These are phyloP conservation scores for Blastocystis sp. DNA, from an alignment of 352 stramenopile species.

Conservation along the genomic window DNA sequence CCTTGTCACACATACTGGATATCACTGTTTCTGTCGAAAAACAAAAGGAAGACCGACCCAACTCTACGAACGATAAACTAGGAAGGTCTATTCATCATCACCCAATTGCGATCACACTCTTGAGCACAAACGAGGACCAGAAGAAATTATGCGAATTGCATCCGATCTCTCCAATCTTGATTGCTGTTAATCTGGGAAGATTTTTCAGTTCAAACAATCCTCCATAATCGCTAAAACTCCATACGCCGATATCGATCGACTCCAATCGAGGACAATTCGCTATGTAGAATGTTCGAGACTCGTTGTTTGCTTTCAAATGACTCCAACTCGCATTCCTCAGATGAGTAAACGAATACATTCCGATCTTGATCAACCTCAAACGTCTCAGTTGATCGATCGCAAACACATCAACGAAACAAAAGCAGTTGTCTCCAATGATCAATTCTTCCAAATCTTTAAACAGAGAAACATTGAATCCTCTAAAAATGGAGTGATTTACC, in stretches of 20 bases:
- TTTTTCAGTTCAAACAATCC: background rate
- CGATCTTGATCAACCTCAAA: background rate
- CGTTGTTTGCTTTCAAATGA: background rate
- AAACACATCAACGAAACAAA: background rate
- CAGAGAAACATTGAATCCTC: background rate
- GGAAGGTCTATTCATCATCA: background rate
- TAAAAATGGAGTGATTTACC: background rate
- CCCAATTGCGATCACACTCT: background rate
- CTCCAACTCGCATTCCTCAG: background rate
- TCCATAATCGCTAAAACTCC: background rate
- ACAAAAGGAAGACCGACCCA: background rate
- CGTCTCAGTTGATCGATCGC: background rate
- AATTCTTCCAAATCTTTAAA: background rate
- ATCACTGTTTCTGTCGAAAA: background rate
- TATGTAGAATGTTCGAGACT: background rate
- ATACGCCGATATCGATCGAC: background rate
- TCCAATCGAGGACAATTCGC: background rate
- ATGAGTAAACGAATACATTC: background rate
- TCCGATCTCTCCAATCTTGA: background rate
- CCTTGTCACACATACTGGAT: background rate
- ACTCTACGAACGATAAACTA: background rate
- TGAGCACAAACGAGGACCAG: background rate
- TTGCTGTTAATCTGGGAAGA: background rate
- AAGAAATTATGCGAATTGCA: background rate
- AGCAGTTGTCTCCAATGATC: background rate